Base-by-base conservation (phyloP, 257 asterid genomes). In the Voacanga thouarsii region DNA sequence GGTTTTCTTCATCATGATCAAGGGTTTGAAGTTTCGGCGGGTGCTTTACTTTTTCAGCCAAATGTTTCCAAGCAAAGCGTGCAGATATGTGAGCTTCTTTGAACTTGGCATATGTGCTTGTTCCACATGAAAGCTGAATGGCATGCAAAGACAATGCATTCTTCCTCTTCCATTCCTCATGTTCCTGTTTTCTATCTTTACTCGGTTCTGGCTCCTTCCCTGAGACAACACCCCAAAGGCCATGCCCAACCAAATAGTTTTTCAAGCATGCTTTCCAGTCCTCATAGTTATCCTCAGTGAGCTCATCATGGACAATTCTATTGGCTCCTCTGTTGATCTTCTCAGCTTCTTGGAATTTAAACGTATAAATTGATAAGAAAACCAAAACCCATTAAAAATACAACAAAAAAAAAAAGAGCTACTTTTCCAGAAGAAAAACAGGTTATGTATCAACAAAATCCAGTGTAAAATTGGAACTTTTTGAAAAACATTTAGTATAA, bases 91-190 rank as follows among this genome's bases (percentile, higher is more conserved):
- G 83, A n/a, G 85, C 80, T 61, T 82, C 77, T n/a, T 80, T 65
- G 21, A 83, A 82, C 80, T 82, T 87, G 1, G 87, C 60, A 77
- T 77, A 82, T 51, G 70, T 69, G 37, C 77, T 78, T 68, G 83
- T 9, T 39, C 90, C 90, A 55, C 89, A 85, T 0, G 87, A 83
- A 7, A 87, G 80, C 28, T 83, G 88, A 60, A 83, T 87, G 55
- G 86, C 90, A 61, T 87, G 90, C 67, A 85, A 72, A 30, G 89
- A 89, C 64, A 87, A 57, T 26, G 84, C 85, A 69, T 85, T 83
- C 56, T 83, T 85, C 78, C 39, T 85, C 82, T 63, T 78, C 90
- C 90, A 87, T 18, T 81, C 82, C 3, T 83, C 86, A 15, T 85
- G 80, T 71, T 81, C 70, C 44, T 83, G 74, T 21, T 64, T 72